Conservation (phyloP, 176 grass and related monocot genomes). For the Oryza meyeriana region DNA sequence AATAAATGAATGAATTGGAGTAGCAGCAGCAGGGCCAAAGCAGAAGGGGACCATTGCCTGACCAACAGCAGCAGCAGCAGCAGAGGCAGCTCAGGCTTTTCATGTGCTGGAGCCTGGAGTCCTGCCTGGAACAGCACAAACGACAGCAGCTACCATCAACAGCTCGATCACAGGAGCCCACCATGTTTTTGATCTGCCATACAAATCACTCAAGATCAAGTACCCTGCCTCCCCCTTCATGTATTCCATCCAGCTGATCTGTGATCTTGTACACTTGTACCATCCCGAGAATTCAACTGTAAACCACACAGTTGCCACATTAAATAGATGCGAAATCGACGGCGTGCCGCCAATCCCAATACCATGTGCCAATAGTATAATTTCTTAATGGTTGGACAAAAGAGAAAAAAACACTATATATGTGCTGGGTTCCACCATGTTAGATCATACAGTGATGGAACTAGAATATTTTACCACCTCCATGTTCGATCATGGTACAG, state of each 20-base stretch:
- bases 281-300: neutral
- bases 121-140: conserved; percentile 10
- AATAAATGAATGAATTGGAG: neutral
- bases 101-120: conserved; percentile 28
- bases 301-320: neutral
- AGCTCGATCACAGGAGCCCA: conserved; percentile 19
- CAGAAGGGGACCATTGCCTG: conserved; percentile 16
- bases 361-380: neutral
- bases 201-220: conserved; percentile 18
- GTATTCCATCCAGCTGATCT: neutral
- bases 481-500: neutral
- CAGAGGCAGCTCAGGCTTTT: conserved; percentile 18
- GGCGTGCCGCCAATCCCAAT: neutral
- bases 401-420: neutral
- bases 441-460: neutral
- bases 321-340: neutral
- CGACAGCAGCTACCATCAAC: conserved; percentile 29
- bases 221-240: conserved; percentile 4
- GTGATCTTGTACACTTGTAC: neutral
- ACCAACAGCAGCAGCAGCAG: conserved; percentile 3
- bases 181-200: conserved; percentile 5
- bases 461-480: neutral
- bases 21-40: neutral
- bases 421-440: neutral
- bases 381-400: neutral